phyloP scores from a whole-genome alignment of 495 filamentous ascomycete genomes.

The Annulohypoxylon nitens region DNA sequence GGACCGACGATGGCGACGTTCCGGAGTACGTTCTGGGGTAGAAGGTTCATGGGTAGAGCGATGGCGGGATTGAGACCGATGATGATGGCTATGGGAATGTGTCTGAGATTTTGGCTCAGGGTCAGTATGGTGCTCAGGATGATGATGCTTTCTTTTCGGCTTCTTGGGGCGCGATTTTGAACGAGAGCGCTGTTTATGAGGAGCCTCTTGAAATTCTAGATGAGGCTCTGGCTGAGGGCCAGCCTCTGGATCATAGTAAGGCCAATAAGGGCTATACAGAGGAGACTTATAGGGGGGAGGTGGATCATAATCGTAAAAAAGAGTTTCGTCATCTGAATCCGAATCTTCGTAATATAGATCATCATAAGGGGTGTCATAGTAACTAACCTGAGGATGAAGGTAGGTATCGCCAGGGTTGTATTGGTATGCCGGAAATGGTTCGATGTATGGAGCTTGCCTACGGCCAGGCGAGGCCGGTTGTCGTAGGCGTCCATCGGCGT shows the following conservation, averaged over 20 bases:
- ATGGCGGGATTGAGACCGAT: neutral
- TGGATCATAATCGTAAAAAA: no score
- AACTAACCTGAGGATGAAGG: neutral
- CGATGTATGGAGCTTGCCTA: neutral
- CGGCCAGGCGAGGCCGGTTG: neutral
- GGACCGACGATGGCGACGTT: no score
- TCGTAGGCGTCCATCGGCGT: neutral
- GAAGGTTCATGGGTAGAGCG: neutral
- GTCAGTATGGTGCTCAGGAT: neutral
- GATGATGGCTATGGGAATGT: neutral
- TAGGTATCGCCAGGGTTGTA: neutral
- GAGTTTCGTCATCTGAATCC: no score
- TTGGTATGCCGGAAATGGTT: neutral
- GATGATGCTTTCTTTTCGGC: no score
- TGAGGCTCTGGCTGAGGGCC: neutral
- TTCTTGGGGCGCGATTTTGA: no score
- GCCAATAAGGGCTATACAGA: neutral
- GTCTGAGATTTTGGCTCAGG: neutral
- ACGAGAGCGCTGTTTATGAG: no score
- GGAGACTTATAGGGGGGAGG: neutral
- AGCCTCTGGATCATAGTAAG: neutral
- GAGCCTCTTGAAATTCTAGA: no score
- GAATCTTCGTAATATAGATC: no score
- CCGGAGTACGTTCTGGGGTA: no score
- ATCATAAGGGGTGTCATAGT: neutral